Evolutionary conservation across 192 early-diverging fungal genomes (phyloP), one percentile per base, ranked within the genome.

Genomic region (Phycomyces blakesleeanus): DNA sequence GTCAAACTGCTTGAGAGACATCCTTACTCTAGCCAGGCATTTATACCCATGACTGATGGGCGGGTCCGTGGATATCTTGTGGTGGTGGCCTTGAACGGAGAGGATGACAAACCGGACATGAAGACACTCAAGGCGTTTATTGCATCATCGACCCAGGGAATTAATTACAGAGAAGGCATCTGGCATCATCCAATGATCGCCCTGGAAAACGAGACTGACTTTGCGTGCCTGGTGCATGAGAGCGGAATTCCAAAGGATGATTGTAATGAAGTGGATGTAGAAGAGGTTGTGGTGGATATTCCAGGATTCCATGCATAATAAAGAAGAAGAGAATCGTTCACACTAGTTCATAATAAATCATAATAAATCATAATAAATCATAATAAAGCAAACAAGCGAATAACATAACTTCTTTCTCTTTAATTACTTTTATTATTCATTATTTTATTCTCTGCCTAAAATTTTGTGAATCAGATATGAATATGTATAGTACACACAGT

Each of bases 181-280:
- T 95, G 93, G 93, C 93, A 95, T 69, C 91, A 92, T 72, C 93
- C 93, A 16, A 94, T 95, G 91, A 79, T 95, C 50, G 82, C 80
- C 8, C 66, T 93, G 10, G 82, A 84, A 52, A 60, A 78, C n/a
- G 65, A 53, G 40, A 76, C 85, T 25, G 75, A 85, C 57, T 95
- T 93, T 63, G 57, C 84, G 16, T 84, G 85, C n/a, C 71, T 93
- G 42, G 88, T 92, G 12, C 86, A 89, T 75, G 93, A 95, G 76
- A 86, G 82, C 65, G 86, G 84, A 56, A 73, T 83, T 10, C 68
- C 83, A 14, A 75, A 86, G 26, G 88, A 94, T 57, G 91, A 93
- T 62, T 89, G 87, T 57, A 80, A 93, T 55, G 88, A 87, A 71
- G 78, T 84, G 20, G 61, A 61, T 64, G 55, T 79, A 11, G 44